These are phyloP conservation scores for Heliosperma pusillum DNA, from an alignment of 148 eudicot genomes.

Conservation along the genomic window DNA sequence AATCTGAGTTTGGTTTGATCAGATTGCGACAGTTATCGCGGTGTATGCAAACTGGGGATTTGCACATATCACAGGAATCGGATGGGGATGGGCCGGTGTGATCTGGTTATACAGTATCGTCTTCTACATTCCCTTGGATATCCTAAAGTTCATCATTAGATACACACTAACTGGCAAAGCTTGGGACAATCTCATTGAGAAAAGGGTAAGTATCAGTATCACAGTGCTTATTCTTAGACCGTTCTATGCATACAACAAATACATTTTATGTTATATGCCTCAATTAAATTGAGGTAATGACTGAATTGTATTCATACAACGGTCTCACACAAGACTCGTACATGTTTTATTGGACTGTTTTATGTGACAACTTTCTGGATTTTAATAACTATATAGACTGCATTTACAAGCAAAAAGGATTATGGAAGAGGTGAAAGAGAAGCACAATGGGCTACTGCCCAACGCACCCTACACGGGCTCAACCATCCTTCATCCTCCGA, in stretches of 20 bases:
- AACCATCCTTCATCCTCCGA: slow-evolving; percentile 40
- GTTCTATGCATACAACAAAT: no score
- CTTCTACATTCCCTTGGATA: slow-evolving; percentile 61
- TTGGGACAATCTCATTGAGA: slow-evolving; percentile 60
- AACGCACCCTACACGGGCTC: slow-evolving; percentile 73
- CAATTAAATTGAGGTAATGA: no score
- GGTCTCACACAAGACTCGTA: background rate
- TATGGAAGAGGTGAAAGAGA: slow-evolving; percentile 75
- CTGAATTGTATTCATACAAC: background rate
- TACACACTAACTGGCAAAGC: slow-evolving; percentile 63
- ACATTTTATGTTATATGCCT: no score
- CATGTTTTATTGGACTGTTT: background rate
- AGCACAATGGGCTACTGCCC: slow-evolving; percentile 78
- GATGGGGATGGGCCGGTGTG: slow-evolving; percentile 92
- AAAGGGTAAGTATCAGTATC: slow-evolving; percentile 35
- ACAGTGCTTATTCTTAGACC: background rate
- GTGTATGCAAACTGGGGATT: slow-evolving; percentile 72
- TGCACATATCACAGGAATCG: slow-evolving; percentile 57
- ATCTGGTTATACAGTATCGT: slow-evolving; percentile 73
- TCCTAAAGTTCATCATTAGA: slow-evolving; percentile 61
- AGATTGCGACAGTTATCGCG: slow-evolving; percentile 76
- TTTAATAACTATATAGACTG: slow-evolving; percentile 34
- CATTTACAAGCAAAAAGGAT: slow-evolving; percentile 67
- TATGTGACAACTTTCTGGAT: background rate
- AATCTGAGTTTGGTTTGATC: slow-evolving; percentile 2